Percentiles rank a stretch among this genome's conserved stretches.
These are phyloP conservation scores for Opeltia flavorubescens DNA, from an alignment of 495 filamentous ascomycete genomes.

Conservation along the genomic window DNA sequence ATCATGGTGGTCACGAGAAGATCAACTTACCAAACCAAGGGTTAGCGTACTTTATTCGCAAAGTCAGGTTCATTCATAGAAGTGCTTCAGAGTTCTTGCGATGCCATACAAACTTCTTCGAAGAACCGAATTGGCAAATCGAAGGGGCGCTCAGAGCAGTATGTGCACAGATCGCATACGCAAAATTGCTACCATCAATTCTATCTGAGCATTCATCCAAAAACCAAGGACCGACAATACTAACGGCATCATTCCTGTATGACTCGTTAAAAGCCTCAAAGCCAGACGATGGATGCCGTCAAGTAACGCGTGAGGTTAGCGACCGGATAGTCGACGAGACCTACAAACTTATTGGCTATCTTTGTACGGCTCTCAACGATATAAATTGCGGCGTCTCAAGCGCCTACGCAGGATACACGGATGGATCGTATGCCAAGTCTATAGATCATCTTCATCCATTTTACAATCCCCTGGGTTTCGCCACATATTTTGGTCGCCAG, in stretches of 20 bases:
- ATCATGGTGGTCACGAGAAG: not conserved
- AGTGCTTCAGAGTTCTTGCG: not conserved
- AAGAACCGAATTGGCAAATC: not conserved
- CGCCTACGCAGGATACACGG: not conserved
- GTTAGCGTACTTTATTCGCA: not conserved
- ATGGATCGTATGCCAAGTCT: not conserved
- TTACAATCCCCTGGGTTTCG: not conserved
- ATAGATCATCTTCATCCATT: not conserved
- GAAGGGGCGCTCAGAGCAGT: not conserved
- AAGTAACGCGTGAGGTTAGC: not conserved
- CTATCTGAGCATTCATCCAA: not conserved
- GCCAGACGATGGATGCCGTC: not conserved
- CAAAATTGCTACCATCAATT: not conserved
- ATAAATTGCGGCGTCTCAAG: not conserved
- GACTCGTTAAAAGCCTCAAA: not conserved
- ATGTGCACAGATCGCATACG: not conserved
- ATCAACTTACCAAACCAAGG: too few relatives aligned
- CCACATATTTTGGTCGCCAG: not conserved
- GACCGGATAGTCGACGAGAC: not conserved
- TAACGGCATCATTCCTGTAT: not conserved
- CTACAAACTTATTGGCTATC: not conserved
- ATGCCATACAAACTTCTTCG: not conserved
- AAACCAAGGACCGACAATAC: not conserved
- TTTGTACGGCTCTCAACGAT: not conserved
- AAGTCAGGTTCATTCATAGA: constrained; percentile 2